Evolutionary conservation across 1,284 basidiomycete species (phyloP), one percentile per base, ranked within the genome.

Genomic region (Malassezia obtusa): DNA sequence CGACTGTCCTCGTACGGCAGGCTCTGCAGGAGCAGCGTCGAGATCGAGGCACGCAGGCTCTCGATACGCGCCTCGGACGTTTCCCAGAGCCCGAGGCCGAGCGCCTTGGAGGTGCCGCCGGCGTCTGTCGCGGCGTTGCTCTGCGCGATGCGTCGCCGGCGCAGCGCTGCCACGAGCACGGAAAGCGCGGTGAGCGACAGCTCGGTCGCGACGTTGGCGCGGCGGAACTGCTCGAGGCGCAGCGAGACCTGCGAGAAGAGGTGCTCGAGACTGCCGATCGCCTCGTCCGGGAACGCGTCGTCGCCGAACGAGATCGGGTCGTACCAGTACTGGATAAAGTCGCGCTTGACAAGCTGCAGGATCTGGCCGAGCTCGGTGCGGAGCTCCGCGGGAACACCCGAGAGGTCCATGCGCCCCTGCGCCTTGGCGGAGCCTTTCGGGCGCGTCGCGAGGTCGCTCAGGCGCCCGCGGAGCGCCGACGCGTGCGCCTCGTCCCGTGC

Each of bases 291-390:
- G 19, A 59, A 59, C 22, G 35, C 2, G 0, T 31, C 10, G 35
- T 33, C 28, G 26, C 49, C 51, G 15, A 59, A 56, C 21, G 57
- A 43, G 19, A 59, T 45, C 21, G 47, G 44, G 21, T 48, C 52
- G 36, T 33, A 59, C 57, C 57, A 59, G 30, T 41, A 59, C 43
- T 54, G 48, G 19, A 59, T 25, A 49, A 50, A 59, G 52, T 59
- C 57, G 25, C 48, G 48, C 30, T 40, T 32, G 5, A 59, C 22
- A 9, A 50, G 41, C 19, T n/a, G 19, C 14, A 59, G 22, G 15
- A 49, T 45, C 28, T 44, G 30, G 15, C 4, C 32, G 17, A 56
- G 35, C 44, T 50, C 45, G 6, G 35, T 22, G 14, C 25, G 49
- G 19, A 55, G 19, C 11, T 26, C 30, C 9, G 46, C 14, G 3